Base-by-base conservation (phyloP, 495 filamentous ascomycete species). In the Penicillium waksmanii region DNA sequence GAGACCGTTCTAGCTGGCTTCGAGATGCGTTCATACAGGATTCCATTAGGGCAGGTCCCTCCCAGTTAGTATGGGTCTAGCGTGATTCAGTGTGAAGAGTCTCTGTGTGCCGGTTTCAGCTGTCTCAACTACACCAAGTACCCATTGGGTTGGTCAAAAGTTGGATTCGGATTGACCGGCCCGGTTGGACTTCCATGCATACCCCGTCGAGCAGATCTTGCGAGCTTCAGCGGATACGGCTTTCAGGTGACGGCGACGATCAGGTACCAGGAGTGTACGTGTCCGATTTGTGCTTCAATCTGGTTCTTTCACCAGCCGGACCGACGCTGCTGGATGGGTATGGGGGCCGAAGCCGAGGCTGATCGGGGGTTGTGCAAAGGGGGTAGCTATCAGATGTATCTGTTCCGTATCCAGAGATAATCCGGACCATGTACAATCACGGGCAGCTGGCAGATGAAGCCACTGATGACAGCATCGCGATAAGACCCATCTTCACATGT, bases 1-100 rank as follows among this genome's bases (percentile, higher is more conserved):
- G 17, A 66, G 63, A 58, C 43, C 36, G 40, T 55, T 66, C 63
- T 66, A 63, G 63, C 49, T 55, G 25, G 12, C 17, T 25, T 55
- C 23, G 13, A 62, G 59, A 19, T 42, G 36, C 56, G 48, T 57
- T 44, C 53, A 54, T 54, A 44, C 38, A 15, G 12, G 25, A 27
- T 25, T 48, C 44, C 44, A 23, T 48, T 27, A 15, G 12, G 44
- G 44, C 44, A 48, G 44, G 44, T 48, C 23, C 44, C n/a, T n/a
- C 23, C 21, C 18, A 18, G 8, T 48, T 25, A 48, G 21, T 23
- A 5, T 25, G 9, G 44, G 23, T 0, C 27, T 48, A 48, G 44
- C 44, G 44, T 48, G 44, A 15, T 48, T 23, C 40, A 43, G n/a
- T 43, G 40, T 17, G 40, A 43, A 43, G 11, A 5, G 15, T 43